Conservation (phyloP, 148 eudicot genomes). For the Vaccinium macrocarpon region DNA sequence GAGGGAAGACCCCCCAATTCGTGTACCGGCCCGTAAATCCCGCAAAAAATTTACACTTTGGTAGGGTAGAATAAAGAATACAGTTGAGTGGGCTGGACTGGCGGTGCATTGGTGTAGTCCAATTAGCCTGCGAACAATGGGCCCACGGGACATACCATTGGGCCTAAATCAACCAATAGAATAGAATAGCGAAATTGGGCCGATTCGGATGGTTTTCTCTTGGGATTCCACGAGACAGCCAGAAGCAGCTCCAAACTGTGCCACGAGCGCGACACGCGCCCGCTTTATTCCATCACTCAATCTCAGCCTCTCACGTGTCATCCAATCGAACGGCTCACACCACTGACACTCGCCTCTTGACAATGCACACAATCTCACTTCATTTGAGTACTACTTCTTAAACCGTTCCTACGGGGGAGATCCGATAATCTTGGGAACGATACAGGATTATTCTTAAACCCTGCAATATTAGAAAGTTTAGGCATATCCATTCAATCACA, state of each 20-base stretch:
- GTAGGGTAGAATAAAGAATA: too few relatives aligned
- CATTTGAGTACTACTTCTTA: too few relatives aligned
- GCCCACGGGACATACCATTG: not conserved
- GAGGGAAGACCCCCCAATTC: too few relatives aligned
- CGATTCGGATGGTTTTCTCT: not conserved
- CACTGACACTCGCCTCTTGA: not conserved
- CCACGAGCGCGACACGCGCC: constrained; percentile 49
- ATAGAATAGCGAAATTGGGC: not conserved
- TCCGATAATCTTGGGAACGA: too few relatives aligned
- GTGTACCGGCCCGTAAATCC: too few relatives aligned
- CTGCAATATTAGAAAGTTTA: too few relatives aligned
- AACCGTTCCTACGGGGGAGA: too few relatives aligned
- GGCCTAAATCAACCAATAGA: not conserved
- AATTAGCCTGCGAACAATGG: not conserved
- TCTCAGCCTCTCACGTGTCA: constrained; percentile 36
- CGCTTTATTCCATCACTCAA: constrained; percentile 10
- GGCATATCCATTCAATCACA: too few relatives aligned
- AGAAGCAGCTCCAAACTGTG: constrained; percentile 16
- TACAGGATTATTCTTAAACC: too few relatives aligned
- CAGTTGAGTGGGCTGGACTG: too few relatives aligned
- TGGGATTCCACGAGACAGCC: constrained; percentile 11
- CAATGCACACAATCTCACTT: not conserved
- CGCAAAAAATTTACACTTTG: too few relatives aligned
- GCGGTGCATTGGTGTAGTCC: not conserved
- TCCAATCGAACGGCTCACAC: constrained; percentile 30